These are phyloP conservation scores for Backusella circina DNA, from an alignment of 192 early-diverging fungal genomes.

Conservation along the genomic window DNA sequence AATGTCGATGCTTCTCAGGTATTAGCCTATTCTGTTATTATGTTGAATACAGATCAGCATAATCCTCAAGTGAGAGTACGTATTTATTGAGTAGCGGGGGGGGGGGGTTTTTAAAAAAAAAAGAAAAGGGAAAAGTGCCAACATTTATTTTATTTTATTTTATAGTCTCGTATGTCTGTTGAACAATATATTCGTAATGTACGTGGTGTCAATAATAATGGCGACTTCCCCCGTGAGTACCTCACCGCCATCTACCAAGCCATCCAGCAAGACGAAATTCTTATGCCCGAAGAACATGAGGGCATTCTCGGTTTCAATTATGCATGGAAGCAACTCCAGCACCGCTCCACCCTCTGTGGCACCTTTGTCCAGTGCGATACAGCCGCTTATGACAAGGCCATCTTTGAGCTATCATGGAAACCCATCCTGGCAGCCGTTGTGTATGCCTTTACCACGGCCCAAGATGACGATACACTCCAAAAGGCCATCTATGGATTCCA, in stretches of 20 bases:
- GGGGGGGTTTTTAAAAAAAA: too few relatives aligned
- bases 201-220: constrained; percentile 81
- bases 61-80: constrained; percentile 81
- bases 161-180: constrained; percentile 82
- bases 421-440: constrained; percentile 75
- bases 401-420: constrained; percentile 75
- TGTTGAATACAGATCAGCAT: constrained; percentile 99
- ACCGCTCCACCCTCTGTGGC: constrained; percentile 45
- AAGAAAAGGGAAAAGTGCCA: not conserved
- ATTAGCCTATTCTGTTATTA: constrained; percentile 90
- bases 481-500: constrained; percentile 80
- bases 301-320: constrained; percentile 93
- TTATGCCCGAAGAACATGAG: constrained; percentile 96
- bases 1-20: constrained; percentile 82
- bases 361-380: constrained; percentile 56
- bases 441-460: constrained; percentile 80
- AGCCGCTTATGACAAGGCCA: constrained; percentile 71
- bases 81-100: too few relatives aligned
- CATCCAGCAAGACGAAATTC: constrained; percentile 89
- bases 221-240: constrained; percentile 82
- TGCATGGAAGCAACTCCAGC: constrained; percentile 83
- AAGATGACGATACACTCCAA: constrained; percentile 73
- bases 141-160: too few relatives aligned
- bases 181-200: constrained; percentile 89
- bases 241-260: constrained; percentile 82